Base-by-base conservation (phyloP, 2,329 filamentous ascomycete species). In the Ophiostoma sp. region DNA sequence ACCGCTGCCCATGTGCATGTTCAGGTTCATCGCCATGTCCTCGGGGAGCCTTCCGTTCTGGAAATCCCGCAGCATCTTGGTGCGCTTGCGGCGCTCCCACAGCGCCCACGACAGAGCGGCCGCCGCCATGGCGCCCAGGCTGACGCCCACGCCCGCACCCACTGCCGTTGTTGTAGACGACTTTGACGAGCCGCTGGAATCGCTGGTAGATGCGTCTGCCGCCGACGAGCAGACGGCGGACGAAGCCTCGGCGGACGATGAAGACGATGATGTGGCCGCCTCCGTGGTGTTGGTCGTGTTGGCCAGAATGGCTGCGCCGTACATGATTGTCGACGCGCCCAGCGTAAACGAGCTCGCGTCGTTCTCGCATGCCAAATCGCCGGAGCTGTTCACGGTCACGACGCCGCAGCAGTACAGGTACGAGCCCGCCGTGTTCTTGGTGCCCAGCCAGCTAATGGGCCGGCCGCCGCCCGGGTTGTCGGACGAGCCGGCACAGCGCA, bases 141-240 rank as follows among this genome's bases (percentile, higher is more conserved):
- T 66, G 10, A 72, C 71, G 36, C 72, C 72, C 5, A 73, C 71
- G 66, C 72, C 72, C 3, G 64, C 72, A 1, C 72, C 72, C 20
- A 73, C 71, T n/a, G 69, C 71, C 20, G 69, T 71, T 13, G 52
- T 60, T 4, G 39, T 69, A 31, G 54, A 15, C 52, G 23, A 27
- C 8, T n/a, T 23, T n/a, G n/a, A 27, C 3, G n/a, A 13, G 52
- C 7, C 44, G 17, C 2, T 8, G n/a, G 27, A 35, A 17, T 23
- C 23, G 35, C 17, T 17, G 23, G 48, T 17, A 8, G 7, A 27
- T 11, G 44, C 0, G 44, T 48, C 44, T 48, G 52, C 23, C 23
- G 20, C 48, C 6, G 52, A 27, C 52, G 52, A 57, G 52, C 52
- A 57, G n/a, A 54, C 48, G 10, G 48, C 48, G 5, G 48, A n/a